A percentile compares a stretch with the other conserved stretches of the same genome.
phyloP scores from a whole-genome alignment of 495 filamentous ascomycete genomes.

The Trypethelium eluteriae region DNA sequence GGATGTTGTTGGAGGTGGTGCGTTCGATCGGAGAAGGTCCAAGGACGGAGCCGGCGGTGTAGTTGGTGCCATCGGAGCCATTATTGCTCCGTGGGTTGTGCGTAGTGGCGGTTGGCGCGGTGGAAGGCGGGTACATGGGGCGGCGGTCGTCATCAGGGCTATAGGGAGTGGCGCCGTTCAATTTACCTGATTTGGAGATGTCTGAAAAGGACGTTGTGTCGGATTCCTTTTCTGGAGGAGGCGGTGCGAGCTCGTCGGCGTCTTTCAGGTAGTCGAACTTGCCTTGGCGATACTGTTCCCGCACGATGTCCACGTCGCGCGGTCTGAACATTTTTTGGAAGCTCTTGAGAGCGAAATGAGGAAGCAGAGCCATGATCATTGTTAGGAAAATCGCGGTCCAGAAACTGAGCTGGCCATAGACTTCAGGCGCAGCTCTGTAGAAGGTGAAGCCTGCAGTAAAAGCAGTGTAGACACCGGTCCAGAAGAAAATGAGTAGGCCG shows the following conservation, averaged over 20 bases:
- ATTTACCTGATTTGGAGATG: slow-evolving; percentile 41
- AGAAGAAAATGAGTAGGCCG: slow-evolving; percentile 84
- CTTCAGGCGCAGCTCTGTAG: slow-evolving; percentile 68
- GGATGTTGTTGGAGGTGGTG: slow-evolving; percentile 32
- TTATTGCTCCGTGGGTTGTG: slow-evolving; percentile 80
- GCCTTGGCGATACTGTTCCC: slow-evolving; percentile 78
- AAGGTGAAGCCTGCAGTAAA: slow-evolving; percentile 59
- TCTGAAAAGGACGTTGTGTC: slow-evolving; percentile 54
- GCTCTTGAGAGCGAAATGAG: slow-evolving; percentile 75
- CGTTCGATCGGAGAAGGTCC: slow-evolving; percentile 22
- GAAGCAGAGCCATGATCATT: slow-evolving; percentile 69
- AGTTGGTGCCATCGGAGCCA: slow-evolving; percentile 89
- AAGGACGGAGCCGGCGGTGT: slow-evolving; percentile 53
- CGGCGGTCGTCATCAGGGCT: slow-evolving; percentile 71
- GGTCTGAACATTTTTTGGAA: slow-evolving; percentile 91
- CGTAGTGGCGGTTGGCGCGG: slow-evolving; percentile 65
- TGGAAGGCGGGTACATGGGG: slow-evolving; percentile 85
- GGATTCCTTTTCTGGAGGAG: slow-evolving; percentile 34
- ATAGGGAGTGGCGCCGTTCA: slow-evolving; percentile 39
- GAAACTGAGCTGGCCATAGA: slow-evolving; percentile 73
- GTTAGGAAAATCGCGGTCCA: slow-evolving; percentile 76
- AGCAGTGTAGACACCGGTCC: slow-evolving; percentile 87
- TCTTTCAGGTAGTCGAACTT: slow-evolving; percentile 65
- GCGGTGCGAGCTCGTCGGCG: slow-evolving; percentile 37
- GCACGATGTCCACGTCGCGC: slow-evolving; percentile 88